Percentiles rank a stretch among this genome's conserved stretches.
phyloP scores from a whole-genome alignment of 1,139 yeast genomes.

The Saccharomyces pastorianus region DNA sequence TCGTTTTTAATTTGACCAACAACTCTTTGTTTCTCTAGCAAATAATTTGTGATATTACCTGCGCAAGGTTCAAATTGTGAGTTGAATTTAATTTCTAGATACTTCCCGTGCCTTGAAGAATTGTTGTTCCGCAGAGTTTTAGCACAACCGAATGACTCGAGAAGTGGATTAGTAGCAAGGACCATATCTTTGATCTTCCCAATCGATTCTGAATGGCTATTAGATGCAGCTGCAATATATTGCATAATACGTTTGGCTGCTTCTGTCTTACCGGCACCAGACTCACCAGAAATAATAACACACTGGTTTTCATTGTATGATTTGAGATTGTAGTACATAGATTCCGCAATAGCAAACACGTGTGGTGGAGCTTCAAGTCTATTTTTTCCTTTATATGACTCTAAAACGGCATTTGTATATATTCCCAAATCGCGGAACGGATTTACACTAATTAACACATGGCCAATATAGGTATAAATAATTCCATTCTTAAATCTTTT shows the following conservation, averaged over 20 bases:
- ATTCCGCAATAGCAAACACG: conserved; percentile 94
- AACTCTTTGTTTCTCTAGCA: conserved; percentile 90
- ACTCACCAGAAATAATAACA: conserved; percentile 96
- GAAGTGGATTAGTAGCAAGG: conserved; percentile 89
- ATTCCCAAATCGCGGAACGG: conserved; percentile 96
- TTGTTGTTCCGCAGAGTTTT: conserved; percentile 93
- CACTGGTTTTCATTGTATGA: conserved; percentile 93
- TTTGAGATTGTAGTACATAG: conserved; percentile 92
- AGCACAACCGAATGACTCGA: conserved; percentile 98
- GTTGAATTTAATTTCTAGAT: conserved; percentile 84
- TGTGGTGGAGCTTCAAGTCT: conserved; percentile 98
- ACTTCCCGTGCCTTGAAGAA: conserved; percentile 96
- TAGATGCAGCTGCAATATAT: conserved; percentile 82
- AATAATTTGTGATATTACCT: conserved; percentile 90
- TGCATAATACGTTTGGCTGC: conserved; percentile 99
- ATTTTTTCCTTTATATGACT: conserved; percentile 81
- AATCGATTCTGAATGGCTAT: conserved; percentile 51
- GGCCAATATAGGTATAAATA: conserved; percentile 84
- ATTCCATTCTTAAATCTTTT: conserved; percentile 84
- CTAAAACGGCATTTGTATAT: conserved; percentile 69
- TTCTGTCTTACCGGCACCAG: conserved; percentile 98
- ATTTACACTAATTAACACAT: conserved; percentile 87
- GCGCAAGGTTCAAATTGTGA: conserved; percentile 80
- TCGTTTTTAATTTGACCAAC: conserved; percentile 89
- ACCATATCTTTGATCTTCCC: conserved; percentile 94